Evolutionary conservation across 441 rosid species (phyloP).

Genomic region (Jatropha podagrica): DNA sequence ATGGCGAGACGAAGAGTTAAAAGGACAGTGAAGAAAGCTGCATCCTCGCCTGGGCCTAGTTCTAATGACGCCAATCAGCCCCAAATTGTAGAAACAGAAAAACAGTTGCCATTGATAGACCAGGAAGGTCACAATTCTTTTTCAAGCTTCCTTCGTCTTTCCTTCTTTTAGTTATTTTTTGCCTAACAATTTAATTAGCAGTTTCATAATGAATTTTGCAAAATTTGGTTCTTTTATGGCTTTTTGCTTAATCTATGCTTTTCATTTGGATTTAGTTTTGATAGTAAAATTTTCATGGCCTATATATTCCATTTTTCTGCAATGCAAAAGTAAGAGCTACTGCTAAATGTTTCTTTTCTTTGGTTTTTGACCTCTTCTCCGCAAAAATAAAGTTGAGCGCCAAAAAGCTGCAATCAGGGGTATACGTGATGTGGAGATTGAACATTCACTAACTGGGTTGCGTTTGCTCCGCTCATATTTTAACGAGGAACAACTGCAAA

Average conservation of each 20-base stretch:
- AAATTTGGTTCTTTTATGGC: not conserved
- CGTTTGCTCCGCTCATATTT: constrained; percentile 63
- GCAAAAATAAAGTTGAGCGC: constrained; percentile 47
- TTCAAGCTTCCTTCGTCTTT: not conserved
- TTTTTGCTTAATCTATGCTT: not conserved
- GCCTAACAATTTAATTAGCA: not conserved
- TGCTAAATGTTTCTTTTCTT: not conserved
- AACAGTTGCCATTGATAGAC: constrained; percentile 12
- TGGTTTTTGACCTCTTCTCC: not conserved
- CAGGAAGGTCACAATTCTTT: constrained; percentile 7
- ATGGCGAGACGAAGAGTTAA: constrained; percentile 56
- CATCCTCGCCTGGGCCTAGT: constrained; percentile 9
- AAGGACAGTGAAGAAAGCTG: constrained; percentile 33
- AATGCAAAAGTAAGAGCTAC: not conserved
- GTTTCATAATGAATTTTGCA: not conserved
- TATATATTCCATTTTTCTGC: not conserved
- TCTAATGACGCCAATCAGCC: constrained; percentile 10
- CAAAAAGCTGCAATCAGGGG: constrained; percentile 67
- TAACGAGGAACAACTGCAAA: constrained; percentile 48
- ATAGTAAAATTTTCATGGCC: not conserved
- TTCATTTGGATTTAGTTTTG: not conserved
- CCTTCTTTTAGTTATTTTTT: not conserved
- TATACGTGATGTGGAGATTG: constrained; percentile 70
- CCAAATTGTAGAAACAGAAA: constrained; percentile 24
- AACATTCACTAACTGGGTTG: constrained; percentile 51